phyloP scores from a whole-genome alignment of 371 early-diverging fungal genomes.

The Mortierella sp. region DNA sequence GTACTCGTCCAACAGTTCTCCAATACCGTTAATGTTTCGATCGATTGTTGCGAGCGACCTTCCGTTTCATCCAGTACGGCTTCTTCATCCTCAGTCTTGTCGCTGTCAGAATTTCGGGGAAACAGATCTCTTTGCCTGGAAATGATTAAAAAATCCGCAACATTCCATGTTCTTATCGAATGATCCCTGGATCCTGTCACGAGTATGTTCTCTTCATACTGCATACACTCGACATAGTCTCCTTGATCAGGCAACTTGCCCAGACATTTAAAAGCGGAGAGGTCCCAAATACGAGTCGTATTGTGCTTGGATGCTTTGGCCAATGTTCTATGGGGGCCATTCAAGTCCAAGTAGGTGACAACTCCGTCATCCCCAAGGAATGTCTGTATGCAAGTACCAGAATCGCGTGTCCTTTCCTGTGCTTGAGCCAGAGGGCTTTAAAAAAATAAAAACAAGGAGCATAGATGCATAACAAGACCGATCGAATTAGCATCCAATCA shows the following conservation, averaged over 20 bases:
- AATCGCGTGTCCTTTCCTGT: constrained; percentile 35
- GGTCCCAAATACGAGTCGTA: constrained; percentile 82
- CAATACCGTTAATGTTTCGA: constrained; percentile 43
- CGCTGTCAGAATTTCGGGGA: constrained; percentile 54
- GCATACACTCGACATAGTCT: constrained; percentile 75
- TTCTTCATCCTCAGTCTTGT: constrained; percentile 15
- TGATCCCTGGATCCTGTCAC: constrained; percentile 86
- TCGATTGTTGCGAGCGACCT: constrained; percentile 15
- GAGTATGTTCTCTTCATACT: constrained; percentile 70
- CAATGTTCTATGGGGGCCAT: constrained; percentile 70
- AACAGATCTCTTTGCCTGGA: constrained; percentile 30
- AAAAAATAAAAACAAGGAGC: too few relatives aligned
- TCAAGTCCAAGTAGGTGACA: constrained; percentile 77
- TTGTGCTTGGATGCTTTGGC: constrained; percentile 85
- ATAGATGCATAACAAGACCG: too few relatives aligned
- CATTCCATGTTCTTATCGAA: constrained; percentile 87
- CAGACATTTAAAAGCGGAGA: constrained; percentile 65
- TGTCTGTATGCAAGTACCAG: constrained; percentile 58
- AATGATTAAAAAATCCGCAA: constrained; percentile 66
- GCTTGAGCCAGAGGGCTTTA: constrained; percentile 26
- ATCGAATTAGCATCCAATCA: too few relatives aligned
- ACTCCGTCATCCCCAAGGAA: constrained; percentile 80
- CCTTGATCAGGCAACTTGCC: constrained; percentile 72
- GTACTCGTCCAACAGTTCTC: constrained; percentile 58
- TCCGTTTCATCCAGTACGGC: background rate